These are phyloP conservation scores for Pseudoscleropodium purum DNA, from an alignment of 225 moss, liverwort and hornwort species.

Conservation along the genomic window DNA sequence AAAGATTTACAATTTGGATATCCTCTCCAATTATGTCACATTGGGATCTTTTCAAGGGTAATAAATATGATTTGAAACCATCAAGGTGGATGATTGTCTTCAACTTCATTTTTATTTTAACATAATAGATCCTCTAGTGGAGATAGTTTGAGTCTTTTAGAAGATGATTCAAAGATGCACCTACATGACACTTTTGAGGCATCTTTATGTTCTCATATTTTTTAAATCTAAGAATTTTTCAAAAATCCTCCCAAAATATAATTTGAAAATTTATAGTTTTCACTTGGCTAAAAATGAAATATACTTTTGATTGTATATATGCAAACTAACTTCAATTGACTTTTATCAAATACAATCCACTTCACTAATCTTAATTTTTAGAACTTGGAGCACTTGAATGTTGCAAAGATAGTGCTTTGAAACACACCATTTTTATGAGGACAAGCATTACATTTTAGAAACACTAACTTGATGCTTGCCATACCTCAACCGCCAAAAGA, in stretches of 20 bases:
- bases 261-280: background rate
- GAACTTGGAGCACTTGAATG: background rate
- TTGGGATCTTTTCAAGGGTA: rapidly evolving
- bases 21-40: rapidly evolving
- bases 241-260: background rate
- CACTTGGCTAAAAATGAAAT: background rate
- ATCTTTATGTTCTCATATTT: background rate
- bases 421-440: background rate
- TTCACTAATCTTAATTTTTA: background rate
- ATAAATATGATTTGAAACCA: background rate
- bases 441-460: background rate
- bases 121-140: rapidly evolving
- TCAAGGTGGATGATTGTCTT: background rate
- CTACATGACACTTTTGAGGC: no score
- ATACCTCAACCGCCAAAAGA: no score
- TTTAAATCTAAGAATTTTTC: background rate
- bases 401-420: rapidly evolving
- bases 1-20: background rate
- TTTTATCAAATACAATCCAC: rapidly evolving
- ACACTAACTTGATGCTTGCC: no score
- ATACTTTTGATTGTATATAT: background rate
- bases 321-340: background rate
- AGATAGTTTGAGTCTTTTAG: background rate
- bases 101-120: no score
- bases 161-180: background rate